A percentile compares a stretch with the other conserved stretches of the same genome.
phyloP scores from a whole-genome alignment of 176 grass and related monocot species.

The Phragmites australis region DNA sequence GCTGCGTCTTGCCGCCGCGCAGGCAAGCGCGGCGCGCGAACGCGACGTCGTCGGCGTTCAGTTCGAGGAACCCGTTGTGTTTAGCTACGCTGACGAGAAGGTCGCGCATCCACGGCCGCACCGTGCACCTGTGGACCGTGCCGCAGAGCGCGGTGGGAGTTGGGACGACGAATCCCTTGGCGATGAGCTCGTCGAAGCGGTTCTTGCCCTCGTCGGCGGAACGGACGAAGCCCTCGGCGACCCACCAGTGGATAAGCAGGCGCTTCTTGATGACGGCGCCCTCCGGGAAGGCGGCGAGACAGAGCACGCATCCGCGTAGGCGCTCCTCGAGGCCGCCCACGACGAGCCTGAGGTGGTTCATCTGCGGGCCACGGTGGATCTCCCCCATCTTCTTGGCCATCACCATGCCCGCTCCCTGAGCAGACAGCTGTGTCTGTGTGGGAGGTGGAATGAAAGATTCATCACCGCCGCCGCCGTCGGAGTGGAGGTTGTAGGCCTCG shows the following conservation, averaged over 20 bases:
- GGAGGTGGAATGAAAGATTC: not conserved
- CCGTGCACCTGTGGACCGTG: conserved; percentile 28
- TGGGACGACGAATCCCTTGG: conserved; percentile 35
- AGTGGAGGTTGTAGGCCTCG: not conserved
- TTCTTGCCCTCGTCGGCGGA: not conserved
- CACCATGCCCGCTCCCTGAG: not conserved
- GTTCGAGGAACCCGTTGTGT: conserved; percentile 35
- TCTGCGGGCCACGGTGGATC: not conserved
- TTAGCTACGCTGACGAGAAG: conserved; percentile 18
- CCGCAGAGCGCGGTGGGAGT: not conserved
- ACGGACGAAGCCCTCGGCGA: conserved; percentile 40
- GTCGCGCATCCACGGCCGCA: conserved; percentile 33
- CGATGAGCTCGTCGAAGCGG: conserved; percentile 35
- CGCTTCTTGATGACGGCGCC: conserved; percentile 50
- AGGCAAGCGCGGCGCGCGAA: conserved; percentile 30
- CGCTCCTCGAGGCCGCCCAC: conserved; percentile 18
- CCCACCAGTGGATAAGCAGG: conserved; percentile 57
- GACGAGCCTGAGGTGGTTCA: conserved; percentile 9
- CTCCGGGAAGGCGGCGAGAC: conserved; percentile 46
- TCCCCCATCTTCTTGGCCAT: not conserved
- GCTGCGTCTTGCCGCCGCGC: not conserved
- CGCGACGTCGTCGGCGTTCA: not conserved
- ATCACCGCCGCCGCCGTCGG: not conserved
- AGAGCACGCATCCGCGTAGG: conserved; percentile 33
- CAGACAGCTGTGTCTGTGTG: not conserved